phyloP scores from a whole-genome alignment of 2,329 filamentous ascomycete genomes.

The Fusarium globosum region DNA sequence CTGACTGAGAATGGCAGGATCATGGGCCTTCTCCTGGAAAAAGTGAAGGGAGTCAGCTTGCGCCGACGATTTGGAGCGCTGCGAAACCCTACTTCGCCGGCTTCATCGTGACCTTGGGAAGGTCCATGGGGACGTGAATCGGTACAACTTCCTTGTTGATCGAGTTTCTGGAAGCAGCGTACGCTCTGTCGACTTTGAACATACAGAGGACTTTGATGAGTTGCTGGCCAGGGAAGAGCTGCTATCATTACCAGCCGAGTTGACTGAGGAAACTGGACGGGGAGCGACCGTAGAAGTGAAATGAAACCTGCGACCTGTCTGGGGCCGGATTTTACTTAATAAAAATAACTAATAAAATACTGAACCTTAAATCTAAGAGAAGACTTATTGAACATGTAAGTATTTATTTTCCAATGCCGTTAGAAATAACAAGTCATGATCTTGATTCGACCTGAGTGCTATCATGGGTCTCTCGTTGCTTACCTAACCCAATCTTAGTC shows the following conservation, averaged over 20 bases:
- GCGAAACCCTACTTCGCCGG: background rate
- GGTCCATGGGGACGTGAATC: background rate
- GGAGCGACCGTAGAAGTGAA: background rate
- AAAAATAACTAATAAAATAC: background rate
- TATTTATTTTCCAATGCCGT: background rate
- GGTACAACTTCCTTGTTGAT: background rate
- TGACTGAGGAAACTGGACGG: background rate
- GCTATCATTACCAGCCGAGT: background rate
- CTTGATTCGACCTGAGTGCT: background rate
- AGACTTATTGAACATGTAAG: background rate
- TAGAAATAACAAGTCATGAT: background rate
- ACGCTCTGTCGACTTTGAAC: background rate
- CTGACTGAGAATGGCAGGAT: background rate
- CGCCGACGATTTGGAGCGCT: background rate
- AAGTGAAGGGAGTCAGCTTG: background rate
- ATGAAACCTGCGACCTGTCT: background rate
- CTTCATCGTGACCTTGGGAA: background rate
- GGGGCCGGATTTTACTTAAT: rapidly evolving
- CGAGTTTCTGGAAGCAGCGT: background rate
- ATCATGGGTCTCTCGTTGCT: background rate
- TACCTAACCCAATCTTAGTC: constrained; percentile 32
- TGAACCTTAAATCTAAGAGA: background rate
- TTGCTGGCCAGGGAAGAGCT: background rate
- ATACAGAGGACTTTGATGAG: background rate
- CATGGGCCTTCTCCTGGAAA: background rate